Evolutionary conservation across 768 basidiomycete genomes (phyloP), one percentile per base, ranked within the genome.

Genomic region (Termitomyces bulborhizus): DNA sequence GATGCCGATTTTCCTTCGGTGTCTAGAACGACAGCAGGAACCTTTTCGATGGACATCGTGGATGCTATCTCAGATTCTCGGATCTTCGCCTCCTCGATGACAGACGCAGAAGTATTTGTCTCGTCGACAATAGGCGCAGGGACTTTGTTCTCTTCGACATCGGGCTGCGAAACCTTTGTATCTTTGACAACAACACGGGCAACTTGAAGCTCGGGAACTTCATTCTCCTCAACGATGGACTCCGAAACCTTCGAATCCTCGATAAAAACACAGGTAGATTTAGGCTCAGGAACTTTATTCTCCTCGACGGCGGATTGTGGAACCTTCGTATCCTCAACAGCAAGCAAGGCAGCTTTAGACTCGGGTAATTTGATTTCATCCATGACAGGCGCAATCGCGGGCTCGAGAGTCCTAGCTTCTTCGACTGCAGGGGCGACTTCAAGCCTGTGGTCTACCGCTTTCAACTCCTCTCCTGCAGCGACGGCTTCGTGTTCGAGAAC

Each of bases 71-170:
- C n/a, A 13, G 24, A 13, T 49, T 59, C 60, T 29, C 26, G 29
- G 34, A 48, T 34, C 21, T 36, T 36, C n/a, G 21, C 51, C 16
- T 50, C 60, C 31, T 51, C 24, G 41, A 53, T 11, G 13, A 51
- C 42, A 40, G 54, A 45, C 4, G 11, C 27, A 11, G 49, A 3
- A 41, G 44, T 51, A 37, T 57, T 42, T 9, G 42, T 16, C 53
- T 57, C 56, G 48, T 52, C 54, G 29, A 48, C 36, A 53, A 53
- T 26, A 42, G 21, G 46, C 6, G 18, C 41, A n/a, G 46, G 29
- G 5, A 31, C 47, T 13, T 46, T 21, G 8, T 27, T 27, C 40
- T 57, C 56, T 29, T 54, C 45, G 1, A 31, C 44, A 6, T 40
- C 45, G 18, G 51, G 51, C 7, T 29, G 57, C 50, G 52, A 1